phyloP scores from a whole-genome alignment of 805 yeast species.

The Suhomyces sp. region DNA sequence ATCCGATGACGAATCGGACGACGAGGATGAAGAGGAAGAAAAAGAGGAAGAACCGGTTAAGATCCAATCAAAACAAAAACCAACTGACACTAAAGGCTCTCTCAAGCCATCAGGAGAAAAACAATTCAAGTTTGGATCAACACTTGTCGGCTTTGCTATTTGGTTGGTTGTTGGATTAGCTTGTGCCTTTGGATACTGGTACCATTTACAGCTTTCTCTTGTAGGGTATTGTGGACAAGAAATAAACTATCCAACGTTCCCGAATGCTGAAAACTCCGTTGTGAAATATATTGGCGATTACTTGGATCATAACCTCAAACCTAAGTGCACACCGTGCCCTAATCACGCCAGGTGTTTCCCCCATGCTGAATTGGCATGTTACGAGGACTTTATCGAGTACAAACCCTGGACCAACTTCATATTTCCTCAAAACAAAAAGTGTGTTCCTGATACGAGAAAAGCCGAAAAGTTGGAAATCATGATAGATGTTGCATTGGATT shows the following conservation, averaged over 20 bases:
- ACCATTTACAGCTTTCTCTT: slow-evolving; percentile 57
- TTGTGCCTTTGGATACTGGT: slow-evolving; percentile 47
- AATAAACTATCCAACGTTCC: slow-evolving; percentile 42
- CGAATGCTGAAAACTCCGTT: slow-evolving; percentile 22
- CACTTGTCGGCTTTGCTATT: slow-evolving; percentile 4
- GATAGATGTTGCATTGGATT: slow-evolving; percentile 61
- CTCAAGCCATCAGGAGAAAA: not conserved
- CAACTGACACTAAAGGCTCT: not conserved
- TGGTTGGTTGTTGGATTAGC: slow-evolving; percentile 31
- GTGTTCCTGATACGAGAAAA: slow-evolving; percentile 72
- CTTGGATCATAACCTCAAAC: slow-evolving; percentile 47
- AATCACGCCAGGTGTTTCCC: slow-evolving; percentile 72
- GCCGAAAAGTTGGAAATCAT: slow-evolving; percentile 65
- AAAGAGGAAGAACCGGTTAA: not conserved
- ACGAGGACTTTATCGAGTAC: slow-evolving; percentile 55
- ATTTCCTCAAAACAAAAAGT: slow-evolving; percentile 46
- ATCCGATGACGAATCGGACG: slow-evolving; percentile 10
- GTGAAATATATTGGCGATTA: slow-evolving; percentile 40
- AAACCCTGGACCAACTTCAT: slow-evolving; percentile 54
- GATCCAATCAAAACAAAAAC: not conserved
- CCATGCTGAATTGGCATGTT: slow-evolving; percentile 60
- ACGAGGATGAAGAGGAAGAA: slow-evolving; percentile 6
- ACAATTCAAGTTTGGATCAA: not conserved
- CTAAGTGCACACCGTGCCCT: slow-evolving; percentile 77
- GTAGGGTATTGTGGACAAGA: slow-evolving; percentile 78